phyloP scores from a whole-genome alignment of 1,139 yeast genomes.

The Pichia sp. region DNA sequence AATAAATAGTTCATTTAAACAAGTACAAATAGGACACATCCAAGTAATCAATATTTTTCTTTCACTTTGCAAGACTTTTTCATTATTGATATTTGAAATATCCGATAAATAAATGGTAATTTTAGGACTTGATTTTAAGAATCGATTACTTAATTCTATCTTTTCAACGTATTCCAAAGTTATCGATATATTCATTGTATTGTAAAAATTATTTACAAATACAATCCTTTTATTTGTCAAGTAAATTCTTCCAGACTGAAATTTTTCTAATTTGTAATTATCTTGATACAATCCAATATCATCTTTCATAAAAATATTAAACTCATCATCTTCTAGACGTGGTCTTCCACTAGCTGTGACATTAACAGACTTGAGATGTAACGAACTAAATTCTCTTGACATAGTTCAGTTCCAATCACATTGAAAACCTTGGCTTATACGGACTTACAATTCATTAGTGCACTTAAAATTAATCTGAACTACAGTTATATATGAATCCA shows the following conservation, averaged over 20 bases:
- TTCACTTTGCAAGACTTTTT: background rate
- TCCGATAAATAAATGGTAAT: slow-evolving; percentile 32
- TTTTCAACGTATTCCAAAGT: slow-evolving; percentile 41
- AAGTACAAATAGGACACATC: slow-evolving; percentile 83
- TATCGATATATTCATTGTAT: slow-evolving; percentile 40
- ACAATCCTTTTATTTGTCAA: slow-evolving; percentile 69
- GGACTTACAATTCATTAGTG: no score
- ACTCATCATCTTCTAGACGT: slow-evolving; percentile 35
- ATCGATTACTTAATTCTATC: slow-evolving; percentile 51
- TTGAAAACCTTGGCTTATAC: no score
- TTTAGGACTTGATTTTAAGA: slow-evolving; percentile 75
- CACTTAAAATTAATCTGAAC: no score
- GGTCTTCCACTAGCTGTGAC: slow-evolving; percentile 43
- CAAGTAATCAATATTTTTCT: slow-evolving; percentile 33
- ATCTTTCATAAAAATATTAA: slow-evolving; percentile 43
- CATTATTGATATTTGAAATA: background rate
- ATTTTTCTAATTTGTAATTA: slow-evolving; percentile 50
- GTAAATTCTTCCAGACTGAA: slow-evolving; percentile 74
- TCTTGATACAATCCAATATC: slow-evolving; percentile 69
- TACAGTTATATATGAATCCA: no score
- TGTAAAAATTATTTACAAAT: slow-evolving; percentile 53
- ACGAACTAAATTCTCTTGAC: slow-evolving; percentile 12
- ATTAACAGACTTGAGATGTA: slow-evolving; percentile 35
- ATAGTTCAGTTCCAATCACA: no score
- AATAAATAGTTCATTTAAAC: slow-evolving; percentile 41